Percentiles rank a stretch among this genome's conserved stretches.
These are phyloP conservation scores for Cryphonectria nitschkei DNA, from an alignment of 2,329 filamentous ascomycete genomes.

Conservation along the genomic window DNA sequence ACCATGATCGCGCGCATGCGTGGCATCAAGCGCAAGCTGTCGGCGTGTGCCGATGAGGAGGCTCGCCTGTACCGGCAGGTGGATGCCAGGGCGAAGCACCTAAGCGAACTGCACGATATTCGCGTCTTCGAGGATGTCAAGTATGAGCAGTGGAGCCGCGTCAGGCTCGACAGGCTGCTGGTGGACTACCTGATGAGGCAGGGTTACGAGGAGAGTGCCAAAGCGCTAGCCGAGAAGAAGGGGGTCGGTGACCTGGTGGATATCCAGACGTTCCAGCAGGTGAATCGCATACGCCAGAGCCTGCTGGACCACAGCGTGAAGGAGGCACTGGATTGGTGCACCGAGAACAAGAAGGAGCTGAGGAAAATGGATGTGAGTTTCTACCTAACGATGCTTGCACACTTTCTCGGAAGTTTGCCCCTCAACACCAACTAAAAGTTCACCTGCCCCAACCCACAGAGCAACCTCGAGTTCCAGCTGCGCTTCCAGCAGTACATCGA, in stretches of 20 bases:
- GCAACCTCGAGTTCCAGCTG: constrained; percentile 89
- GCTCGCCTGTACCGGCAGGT: constrained; percentile 74
- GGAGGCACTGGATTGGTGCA: constrained; percentile 87
- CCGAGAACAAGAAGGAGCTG: constrained; percentile 88
- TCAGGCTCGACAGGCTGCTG: constrained; percentile 78
- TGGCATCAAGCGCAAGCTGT: constrained; percentile 85
- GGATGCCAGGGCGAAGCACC: constrained; percentile 75
- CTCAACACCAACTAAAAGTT: constrained; percentile 1
- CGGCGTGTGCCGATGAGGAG: constrained; percentile 78
- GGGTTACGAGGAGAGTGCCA: constrained; percentile 80
- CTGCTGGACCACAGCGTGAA: constrained; percentile 71
- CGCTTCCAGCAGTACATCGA: constrained; percentile 95
- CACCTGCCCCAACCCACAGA: constrained; percentile 47
- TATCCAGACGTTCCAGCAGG: constrained; percentile 82
- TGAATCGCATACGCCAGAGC: constrained; percentile 76
- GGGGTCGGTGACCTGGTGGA: constrained; percentile 83
- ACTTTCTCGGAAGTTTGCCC: no score
- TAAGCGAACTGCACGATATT: constrained; percentile 80
- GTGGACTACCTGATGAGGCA: constrained; percentile 91
- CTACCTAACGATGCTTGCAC: constrained; percentile 7
- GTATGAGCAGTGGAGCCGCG: constrained; percentile 88
- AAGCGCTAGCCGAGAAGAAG: constrained; percentile 73
- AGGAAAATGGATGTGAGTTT: constrained; percentile 77
- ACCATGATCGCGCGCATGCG: constrained; percentile 84
- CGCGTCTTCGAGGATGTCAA: constrained; percentile 85